Evolutionary conservation across 768 basidiomycete species (phyloP).

Genomic region (Amanita rubescens): DNA sequence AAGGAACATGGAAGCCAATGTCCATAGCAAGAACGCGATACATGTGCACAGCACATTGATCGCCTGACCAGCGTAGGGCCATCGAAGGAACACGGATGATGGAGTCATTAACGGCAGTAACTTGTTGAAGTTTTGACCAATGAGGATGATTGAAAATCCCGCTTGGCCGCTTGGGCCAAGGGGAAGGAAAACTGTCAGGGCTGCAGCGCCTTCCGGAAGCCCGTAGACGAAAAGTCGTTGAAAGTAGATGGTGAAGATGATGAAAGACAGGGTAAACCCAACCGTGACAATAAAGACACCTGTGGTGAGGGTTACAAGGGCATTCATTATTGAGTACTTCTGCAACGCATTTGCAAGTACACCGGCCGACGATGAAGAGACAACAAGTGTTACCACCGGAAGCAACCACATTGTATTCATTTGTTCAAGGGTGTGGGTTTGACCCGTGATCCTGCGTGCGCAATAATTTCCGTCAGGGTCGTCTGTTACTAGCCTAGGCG

Average conservation of each 20-base stretch:
- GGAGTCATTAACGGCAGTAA: conserved; percentile 29
- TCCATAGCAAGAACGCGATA: conserved; percentile 49
- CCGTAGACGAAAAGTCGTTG: conserved; percentile 52
- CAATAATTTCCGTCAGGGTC: not conserved
- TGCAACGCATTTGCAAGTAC: conserved; percentile 45
- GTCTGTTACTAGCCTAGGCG: not conserved
- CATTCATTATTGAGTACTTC: conserved; percentile 35
- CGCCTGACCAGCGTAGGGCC: conserved; percentile 22
- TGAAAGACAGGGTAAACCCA: conserved; percentile 52
- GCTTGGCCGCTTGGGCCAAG: conserved; percentile 69
- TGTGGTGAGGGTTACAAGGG: conserved; percentile 46
- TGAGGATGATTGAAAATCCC: conserved; percentile 47
- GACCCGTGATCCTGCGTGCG: conserved; percentile 40
- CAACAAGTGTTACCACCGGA: conserved; percentile 67
- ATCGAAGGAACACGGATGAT: conserved; percentile 28
- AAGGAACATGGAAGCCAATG: conserved; percentile 57
- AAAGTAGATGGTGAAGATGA: conserved; percentile 62
- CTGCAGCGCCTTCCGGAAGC: conserved; percentile 35
- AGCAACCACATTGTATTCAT: conserved; percentile 68
- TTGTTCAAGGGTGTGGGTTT: conserved; percentile 45
- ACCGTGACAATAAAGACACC: conserved; percentile 48
- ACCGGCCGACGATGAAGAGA: conserved; percentile 30
- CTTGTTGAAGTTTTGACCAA: conserved; percentile 40
- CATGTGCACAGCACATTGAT: conserved; percentile 41
- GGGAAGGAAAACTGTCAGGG: conserved; percentile 64